These are phyloP conservation scores for Colletotrichum graminicola DNA, from an alignment of 2,329 filamentous ascomycete species.

Conservation along the genomic window DNA sequence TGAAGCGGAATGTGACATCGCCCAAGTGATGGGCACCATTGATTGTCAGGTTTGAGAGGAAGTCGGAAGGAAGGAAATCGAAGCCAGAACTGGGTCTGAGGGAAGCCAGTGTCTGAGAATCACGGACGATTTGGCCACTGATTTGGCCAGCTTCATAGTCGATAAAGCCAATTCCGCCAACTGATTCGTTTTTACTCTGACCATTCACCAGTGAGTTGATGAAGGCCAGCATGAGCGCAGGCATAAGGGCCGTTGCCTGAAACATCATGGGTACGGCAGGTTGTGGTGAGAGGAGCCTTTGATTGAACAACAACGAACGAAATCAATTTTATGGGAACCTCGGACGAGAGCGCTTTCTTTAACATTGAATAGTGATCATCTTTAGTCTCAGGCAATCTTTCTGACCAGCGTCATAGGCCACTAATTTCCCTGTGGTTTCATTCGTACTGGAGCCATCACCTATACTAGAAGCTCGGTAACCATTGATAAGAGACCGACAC, in stretches of 20 bases:
- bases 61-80: slow-evolving; percentile 68
- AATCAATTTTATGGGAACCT: neutral
- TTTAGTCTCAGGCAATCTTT: neutral
- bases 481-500: slow-evolving; percentile 19
- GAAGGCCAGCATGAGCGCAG: slow-evolving; percentile 25
- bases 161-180: slow-evolving; percentile 25
- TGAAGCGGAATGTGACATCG: slow-evolving; percentile 68
- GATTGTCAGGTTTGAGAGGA: slow-evolving; percentile 57
- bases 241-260: slow-evolving; percentile 1
- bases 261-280: slow-evolving; percentile 13
- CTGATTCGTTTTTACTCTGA: slow-evolving; percentile 3
- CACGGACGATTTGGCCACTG: slow-evolving; percentile 32
- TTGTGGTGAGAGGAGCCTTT: neutral
- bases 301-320: neutral
- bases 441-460: slow-evolving; percentile 16
- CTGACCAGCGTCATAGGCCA: slow-evolving; percentile 6
- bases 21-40: slow-evolving; percentile 70
- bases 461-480: slow-evolving; percentile 29
- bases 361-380: neutral
- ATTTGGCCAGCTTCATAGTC: slow-evolving; percentile 22
- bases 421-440: slow-evolving; percentile 17
- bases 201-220: slow-evolving; percentile 6
- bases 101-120: slow-evolving; percentile 62
- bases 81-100: slow-evolving; percentile 57
- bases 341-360: neutral